Base-by-base conservation (phyloP, 371 early-diverging fungal genomes). In the Syncephalastrum monosporum region DNA sequence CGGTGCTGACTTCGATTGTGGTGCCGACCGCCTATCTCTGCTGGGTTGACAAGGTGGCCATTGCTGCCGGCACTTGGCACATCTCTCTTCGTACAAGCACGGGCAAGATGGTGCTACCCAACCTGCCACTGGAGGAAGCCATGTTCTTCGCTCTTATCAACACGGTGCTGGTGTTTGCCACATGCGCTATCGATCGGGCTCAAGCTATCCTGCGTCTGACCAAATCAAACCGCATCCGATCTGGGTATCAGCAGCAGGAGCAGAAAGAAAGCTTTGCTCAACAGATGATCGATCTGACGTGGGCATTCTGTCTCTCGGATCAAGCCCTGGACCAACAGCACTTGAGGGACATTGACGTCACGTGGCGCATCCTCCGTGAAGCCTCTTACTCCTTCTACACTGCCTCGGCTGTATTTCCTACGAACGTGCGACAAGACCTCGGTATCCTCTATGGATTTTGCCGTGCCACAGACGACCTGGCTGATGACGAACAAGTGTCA, bases 71-170 rank as follows among this genome's bases (percentile, higher is more conserved):
- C 0, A 80, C 77, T 0, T 87, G 88, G 88, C 50, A 64, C 17
- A 85, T 87, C 53, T 68, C 71, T 17, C 25, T 56, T 4, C 63
- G 66, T 10, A 73, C 80, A 29, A 82, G 77, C 38, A 69, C 80
- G 1, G 82, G 82, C 1, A 61, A 72, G 27, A 64, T 82, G 57
- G 65, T 82, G 3, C 65, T 63, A 0, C 65, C 67, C 8, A 54
- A 76, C 53, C 59, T 87, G 1, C 88, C 88, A 1, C 33, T 87
- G 19, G 88, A 87, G 62, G 88, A 87, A 63, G 77, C 75, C 23
- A 56, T 75, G 60, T 87, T 87, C 55, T 87, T 85, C 53, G 33
- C 69, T 12, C 29, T 85, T 14, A 79, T 83, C 54, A 82, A 84
- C 44, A 61, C 65, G 14, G 72, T 87, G 50, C 53, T 85, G 44